Percentiles rank a stretch among this genome's conserved stretches.
Conservation (phyloP, 129 eudicot species). For the Lonicera japonica region DNA sequence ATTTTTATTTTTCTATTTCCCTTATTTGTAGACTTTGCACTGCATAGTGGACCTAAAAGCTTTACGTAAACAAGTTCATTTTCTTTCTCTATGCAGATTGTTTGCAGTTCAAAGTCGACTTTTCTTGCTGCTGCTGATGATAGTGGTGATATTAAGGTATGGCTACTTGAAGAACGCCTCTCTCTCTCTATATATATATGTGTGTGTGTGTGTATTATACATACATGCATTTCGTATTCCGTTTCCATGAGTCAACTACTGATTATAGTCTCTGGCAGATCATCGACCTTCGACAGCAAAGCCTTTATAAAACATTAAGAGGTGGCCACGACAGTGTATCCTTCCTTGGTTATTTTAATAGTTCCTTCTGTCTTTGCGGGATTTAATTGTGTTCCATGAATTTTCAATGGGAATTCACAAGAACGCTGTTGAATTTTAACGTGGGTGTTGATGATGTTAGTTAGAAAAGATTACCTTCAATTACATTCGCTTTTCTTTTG, state of each 20-base stretch:
- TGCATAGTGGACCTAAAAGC: too few species aligned
- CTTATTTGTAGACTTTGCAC: too few species aligned
- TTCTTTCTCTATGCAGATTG: conserved; percentile 40
- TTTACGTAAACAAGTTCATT: too few species aligned
- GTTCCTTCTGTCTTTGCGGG: background rate
- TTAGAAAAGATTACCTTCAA: too few species aligned
- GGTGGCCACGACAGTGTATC: conserved; percentile 95
- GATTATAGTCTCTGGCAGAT: conserved; percentile 46
- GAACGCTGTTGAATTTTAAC: too few species aligned
- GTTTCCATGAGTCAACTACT: conserved; percentile 4
- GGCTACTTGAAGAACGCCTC: background rate
- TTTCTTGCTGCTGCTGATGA: conserved; percentile 97
- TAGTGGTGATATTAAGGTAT: conserved; percentile 91
- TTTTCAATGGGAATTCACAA: background rate
- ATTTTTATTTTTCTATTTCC: too few species aligned
- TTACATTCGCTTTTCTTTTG: conserved; percentile 2
- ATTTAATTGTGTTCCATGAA: background rate
- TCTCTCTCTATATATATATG: background rate
- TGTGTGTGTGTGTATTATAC: too few species aligned
- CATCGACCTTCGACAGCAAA: conserved; percentile 60
- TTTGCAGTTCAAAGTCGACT: conserved; percentile 78
- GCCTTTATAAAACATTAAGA: conserved; percentile 80
- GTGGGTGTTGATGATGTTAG: too few species aligned
- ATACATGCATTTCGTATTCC: background rate
- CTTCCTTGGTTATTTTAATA: conserved; percentile 18